phyloP scores from a whole-genome alignment of 2,329 filamentous ascomycete species.

The Aplosporella prunicola region DNA sequence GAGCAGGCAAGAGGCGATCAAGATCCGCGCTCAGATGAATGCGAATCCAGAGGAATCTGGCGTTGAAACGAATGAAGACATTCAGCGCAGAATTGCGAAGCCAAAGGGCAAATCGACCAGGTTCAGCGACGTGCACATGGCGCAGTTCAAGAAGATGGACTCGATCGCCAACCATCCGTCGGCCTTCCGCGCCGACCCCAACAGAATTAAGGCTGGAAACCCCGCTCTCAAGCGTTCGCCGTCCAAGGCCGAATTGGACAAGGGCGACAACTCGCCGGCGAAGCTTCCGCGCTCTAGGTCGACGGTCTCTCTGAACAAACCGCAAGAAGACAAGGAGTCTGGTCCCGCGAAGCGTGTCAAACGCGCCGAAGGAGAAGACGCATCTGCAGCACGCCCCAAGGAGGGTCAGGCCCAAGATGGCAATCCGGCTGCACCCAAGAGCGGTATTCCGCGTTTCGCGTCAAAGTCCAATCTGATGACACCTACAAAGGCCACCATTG shows the following conservation, averaged over 20 bases:
- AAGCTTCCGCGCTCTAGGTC: slow-evolving; percentile 29
- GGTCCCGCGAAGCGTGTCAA: slow-evolving; percentile 59
- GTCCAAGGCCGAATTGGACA: slow-evolving; percentile 56
- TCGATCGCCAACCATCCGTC: slow-evolving; percentile 84
- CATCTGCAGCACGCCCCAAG: slow-evolving; percentile 54
- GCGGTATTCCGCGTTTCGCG: slow-evolving; percentile 41
- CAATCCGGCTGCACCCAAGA: slow-evolving; percentile 43
- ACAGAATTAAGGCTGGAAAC: slow-evolving; percentile 41
- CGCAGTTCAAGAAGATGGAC: slow-evolving; percentile 94
- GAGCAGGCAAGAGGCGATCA: slow-evolving; percentile 60
- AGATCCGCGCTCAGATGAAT: slow-evolving; percentile 59
- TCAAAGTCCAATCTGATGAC: slow-evolving; percentile 49
- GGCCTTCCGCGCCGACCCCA: slow-evolving; percentile 55
- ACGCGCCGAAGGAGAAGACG: slow-evolving; percentile 57
- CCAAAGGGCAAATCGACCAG: slow-evolving; percentile 69
- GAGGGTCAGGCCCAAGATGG: slow-evolving; percentile 20
- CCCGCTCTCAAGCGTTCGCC: slow-evolving; percentile 30
- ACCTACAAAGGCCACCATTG: slow-evolving; percentile 67
- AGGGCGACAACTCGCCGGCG: slow-evolving; percentile 39
- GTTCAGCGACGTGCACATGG: slow-evolving; percentile 78
- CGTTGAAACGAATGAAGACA: slow-evolving; percentile 30
- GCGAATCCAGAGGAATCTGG: slow-evolving; percentile 42
- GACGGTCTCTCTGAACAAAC: slow-evolving; percentile 16
- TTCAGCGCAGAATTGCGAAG: slow-evolving; percentile 63
- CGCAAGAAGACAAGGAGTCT: slow-evolving; percentile 24